Percentiles rank a stretch among this genome's conserved stretches.
Conservation (phyloP, 2,329 filamentous ascomycete species). For the Hypoxylon sp. region DNA sequence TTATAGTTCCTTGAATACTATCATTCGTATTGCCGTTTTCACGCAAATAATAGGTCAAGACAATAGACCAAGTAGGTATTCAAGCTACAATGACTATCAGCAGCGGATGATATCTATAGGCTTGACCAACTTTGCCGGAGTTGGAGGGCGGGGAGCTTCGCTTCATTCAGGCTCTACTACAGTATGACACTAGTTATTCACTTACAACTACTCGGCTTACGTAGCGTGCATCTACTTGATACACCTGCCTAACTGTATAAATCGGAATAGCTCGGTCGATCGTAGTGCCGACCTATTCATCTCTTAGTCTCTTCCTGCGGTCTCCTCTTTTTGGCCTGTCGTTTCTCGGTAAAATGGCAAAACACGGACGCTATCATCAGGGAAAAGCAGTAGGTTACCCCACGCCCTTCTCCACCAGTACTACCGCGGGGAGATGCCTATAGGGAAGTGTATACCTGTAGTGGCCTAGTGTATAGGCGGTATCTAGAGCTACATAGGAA, state of each 20-base stretch:
- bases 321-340: too few relatives aligned
- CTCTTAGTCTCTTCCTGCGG: neutral
- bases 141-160: conserved; percentile 14
- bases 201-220: conserved; percentile 1
- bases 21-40: conserved; percentile 2
- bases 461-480: too few relatives aligned
- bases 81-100: neutral
- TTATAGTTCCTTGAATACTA: conserved; percentile 4
- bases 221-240: conserved; percentile 3
- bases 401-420: conserved; percentile 25
- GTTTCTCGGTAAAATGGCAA: conserved; percentile 30
- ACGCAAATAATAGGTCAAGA: too few relatives aligned
- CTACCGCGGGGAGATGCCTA: conserved; percentile 7
- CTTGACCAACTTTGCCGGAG: conserved; percentile 28
- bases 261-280: conserved; percentile 24
- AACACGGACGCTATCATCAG: conserved; percentile 15
- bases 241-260: neutral
- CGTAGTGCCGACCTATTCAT: conserved; percentile 7
- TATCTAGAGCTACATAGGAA: too few relatives aligned
- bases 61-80: conserved; percentile 3
- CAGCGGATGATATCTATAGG: conserved; percentile 29
- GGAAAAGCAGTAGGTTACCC: conserved; percentile 21
- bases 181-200: too few relatives aligned
- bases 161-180: conserved; percentile 24
- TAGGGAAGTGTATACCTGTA: too few relatives aligned